Percentiles rank a stretch among this genome's conserved stretches.
phyloP scores from a whole-genome alignment of 2,329 filamentous ascomycete species.

The Aspergillus sp. region DNA sequence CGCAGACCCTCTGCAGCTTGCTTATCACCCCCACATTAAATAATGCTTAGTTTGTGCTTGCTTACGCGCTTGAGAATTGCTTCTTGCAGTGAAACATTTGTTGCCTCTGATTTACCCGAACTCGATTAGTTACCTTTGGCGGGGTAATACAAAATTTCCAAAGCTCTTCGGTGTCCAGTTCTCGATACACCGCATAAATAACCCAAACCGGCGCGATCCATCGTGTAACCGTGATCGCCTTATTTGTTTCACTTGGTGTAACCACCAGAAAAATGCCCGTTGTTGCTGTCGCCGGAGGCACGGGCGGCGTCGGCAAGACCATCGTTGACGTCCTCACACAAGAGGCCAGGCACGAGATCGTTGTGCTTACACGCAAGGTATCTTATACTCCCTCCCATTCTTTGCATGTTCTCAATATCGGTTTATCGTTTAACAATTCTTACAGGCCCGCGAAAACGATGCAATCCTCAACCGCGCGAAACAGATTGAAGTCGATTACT shows the following conservation, averaged over 20 bases:
- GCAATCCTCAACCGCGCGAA: constrained; percentile 5
- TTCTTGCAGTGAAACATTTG: neutral
- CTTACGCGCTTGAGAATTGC: neutral
- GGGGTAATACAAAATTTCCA: neutral
- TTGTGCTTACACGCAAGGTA: constrained; percentile 46
- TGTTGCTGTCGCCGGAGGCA: constrained; percentile 50
- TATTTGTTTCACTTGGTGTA: no score
- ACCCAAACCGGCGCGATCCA: no score
- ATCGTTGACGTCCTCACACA: constrained; percentile 46
- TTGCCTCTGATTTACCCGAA: neutral
- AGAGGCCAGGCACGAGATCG: constrained; percentile 36
- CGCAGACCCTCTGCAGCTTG: neutral
- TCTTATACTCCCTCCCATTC: neutral
- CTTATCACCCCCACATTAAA: neutral
- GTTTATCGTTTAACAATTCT: neutral
- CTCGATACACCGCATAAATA: no score
- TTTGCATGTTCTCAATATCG: no score
- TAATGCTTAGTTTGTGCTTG: no score
- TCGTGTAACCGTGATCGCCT: neutral
- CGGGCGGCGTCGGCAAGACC: constrained; percentile 47
- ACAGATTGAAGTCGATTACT: constrained; percentile 34
- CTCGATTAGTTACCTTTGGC: neutral
- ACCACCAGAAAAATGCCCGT: constrained; percentile 32
- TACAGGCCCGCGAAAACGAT: neutral
- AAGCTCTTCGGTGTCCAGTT: no score